phyloP scores from a whole-genome alignment of 345 rosid genomes.

The Lenwebbia sp. region DNA sequence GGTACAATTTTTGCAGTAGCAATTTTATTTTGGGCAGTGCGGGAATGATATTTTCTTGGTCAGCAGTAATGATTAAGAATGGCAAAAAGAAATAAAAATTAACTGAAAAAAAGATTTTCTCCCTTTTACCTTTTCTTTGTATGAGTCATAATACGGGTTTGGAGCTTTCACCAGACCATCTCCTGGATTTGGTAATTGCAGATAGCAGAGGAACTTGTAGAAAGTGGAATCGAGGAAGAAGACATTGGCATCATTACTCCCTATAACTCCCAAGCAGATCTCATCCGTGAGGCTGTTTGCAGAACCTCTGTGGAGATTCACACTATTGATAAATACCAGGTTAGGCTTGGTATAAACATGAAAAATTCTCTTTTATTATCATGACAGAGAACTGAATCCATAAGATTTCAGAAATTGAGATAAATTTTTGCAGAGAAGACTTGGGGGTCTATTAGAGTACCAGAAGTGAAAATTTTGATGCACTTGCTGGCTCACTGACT shows the following conservation, averaged over 20 bases:
- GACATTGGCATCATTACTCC: constrained; percentile 93
- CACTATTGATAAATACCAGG: constrained; percentile 98
- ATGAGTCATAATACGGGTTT: not conserved
- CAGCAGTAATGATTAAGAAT: not conserved
- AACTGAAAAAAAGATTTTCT: not conserved
- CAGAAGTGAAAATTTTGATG: not conserved
- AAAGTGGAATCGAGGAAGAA: constrained; percentile 51
- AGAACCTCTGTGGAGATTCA: constrained; percentile 65
- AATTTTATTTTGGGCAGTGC: not conserved
- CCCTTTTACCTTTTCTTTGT: not conserved
- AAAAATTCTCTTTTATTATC: not conserved
- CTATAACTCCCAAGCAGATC: constrained; percentile 81
- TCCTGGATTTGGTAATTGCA: constrained; percentile 1
- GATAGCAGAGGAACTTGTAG: constrained; percentile 51
- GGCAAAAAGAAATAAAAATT: not conserved
- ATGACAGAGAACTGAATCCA: not conserved
- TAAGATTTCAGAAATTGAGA: not conserved
- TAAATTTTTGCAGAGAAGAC: not conserved
- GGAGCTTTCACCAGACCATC: not conserved
- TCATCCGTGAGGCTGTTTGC: constrained; percentile 36
- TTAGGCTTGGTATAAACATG: constrained; percentile 7
- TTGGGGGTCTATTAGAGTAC: not conserved
- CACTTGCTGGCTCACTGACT: not conserved
- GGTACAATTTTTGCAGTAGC: constrained; percentile 22
- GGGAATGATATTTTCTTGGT: not conserved